These are phyloP conservation scores for Carex kokanica DNA, from an alignment of 176 grass and related monocot species.

Conservation along the genomic window DNA sequence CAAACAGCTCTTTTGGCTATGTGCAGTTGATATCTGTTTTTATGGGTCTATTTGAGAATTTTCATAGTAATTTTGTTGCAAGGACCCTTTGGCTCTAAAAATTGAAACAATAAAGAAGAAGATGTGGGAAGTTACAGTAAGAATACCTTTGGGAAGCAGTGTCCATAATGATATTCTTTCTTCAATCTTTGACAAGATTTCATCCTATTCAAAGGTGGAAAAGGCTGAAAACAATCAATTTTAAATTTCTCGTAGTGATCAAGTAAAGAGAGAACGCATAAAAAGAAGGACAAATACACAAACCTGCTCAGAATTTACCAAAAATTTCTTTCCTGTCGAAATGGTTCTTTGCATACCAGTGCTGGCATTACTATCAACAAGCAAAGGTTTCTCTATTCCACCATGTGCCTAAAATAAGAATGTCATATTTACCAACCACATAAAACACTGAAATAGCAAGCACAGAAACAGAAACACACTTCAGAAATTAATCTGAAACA, in stretches of 20 bases:
- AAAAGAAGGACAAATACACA: slow-evolving; percentile 7
- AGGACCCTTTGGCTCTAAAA: not conserved
- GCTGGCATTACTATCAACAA: slow-evolving; percentile 29
- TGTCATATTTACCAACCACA: not conserved
- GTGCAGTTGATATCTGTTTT: not conserved
- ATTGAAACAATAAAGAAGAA: not conserved
- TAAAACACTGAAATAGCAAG: not conserved
- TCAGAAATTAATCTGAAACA: not conserved
- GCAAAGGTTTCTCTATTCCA: slow-evolving; percentile 39
- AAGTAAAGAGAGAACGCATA: not conserved
- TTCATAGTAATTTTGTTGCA: not conserved
- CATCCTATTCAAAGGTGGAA: slow-evolving; percentile 47
- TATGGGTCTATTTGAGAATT: not conserved
- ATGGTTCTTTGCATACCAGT: slow-evolving; percentile 35
- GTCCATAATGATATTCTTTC: slow-evolving; percentile 84
- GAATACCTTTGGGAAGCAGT: slow-evolving; percentile 84
- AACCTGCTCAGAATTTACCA: slow-evolving; percentile 46
- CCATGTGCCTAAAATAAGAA: slow-evolving; percentile 44
- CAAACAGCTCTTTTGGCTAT: not conserved
- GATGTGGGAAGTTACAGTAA: not conserved
- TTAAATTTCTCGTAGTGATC: slow-evolving; percentile 24
- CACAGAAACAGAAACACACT: slow-evolving; percentile 5
- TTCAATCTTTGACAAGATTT: slow-evolving; percentile 56
- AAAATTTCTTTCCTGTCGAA: slow-evolving; percentile 21
- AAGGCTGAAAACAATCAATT: slow-evolving; percentile 12